phyloP scores from a whole-genome alignment of 352 stramenopile species.

The Phytophthora brassicae region DNA sequence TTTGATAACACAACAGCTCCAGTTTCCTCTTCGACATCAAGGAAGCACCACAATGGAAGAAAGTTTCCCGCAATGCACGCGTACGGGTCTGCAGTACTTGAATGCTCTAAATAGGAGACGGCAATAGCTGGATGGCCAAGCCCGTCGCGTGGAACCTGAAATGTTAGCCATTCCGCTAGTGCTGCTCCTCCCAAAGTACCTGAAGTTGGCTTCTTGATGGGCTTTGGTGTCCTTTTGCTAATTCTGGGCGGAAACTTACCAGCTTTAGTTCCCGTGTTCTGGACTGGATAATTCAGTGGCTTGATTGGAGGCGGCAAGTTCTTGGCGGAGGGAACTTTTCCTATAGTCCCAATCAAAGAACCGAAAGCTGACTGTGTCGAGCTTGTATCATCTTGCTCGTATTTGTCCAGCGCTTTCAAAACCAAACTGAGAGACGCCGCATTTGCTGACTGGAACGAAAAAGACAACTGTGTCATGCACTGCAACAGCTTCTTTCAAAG shows the following conservation, averaged over 20 bases:
- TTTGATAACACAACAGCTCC: conserved; percentile 8
- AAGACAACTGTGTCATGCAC: conserved; percentile 6
- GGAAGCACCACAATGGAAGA: conserved; percentile 73
- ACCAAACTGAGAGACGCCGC: conserved; percentile 59
- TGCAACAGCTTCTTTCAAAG: neutral
- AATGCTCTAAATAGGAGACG: conserved; percentile 9
- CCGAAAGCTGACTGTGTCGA: conserved; percentile 30
- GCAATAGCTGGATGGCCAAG: conserved; percentile 48
- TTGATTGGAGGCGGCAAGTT: conserved; percentile 12
- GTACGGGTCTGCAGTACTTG: conserved; percentile 13
- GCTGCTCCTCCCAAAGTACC: conserved; percentile 27
- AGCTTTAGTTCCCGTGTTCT: conserved; percentile 11
- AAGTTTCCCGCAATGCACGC: conserved; percentile 50
- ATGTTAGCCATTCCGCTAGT: conserved; percentile 54
- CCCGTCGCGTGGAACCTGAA: conserved; percentile 40
- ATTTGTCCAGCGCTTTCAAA: conserved; percentile 62
- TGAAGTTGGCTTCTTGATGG: conserved; percentile 15
- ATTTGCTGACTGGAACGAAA: conserved; percentile 18
- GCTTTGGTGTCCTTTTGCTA: conserved; percentile 13
- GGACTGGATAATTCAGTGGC: conserved; percentile 17
- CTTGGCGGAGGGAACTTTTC: conserved; percentile 20
- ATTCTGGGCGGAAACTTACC: conserved; percentile 7
- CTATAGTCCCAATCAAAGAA: conserved; percentile 24
- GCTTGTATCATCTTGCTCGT: conserved; percentile 40
- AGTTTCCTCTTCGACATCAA: conserved; percentile 50